These are phyloP conservation scores for Leccinum arenicola DNA, from an alignment of 768 basidiomycete species.

Conservation along the genomic window DNA sequence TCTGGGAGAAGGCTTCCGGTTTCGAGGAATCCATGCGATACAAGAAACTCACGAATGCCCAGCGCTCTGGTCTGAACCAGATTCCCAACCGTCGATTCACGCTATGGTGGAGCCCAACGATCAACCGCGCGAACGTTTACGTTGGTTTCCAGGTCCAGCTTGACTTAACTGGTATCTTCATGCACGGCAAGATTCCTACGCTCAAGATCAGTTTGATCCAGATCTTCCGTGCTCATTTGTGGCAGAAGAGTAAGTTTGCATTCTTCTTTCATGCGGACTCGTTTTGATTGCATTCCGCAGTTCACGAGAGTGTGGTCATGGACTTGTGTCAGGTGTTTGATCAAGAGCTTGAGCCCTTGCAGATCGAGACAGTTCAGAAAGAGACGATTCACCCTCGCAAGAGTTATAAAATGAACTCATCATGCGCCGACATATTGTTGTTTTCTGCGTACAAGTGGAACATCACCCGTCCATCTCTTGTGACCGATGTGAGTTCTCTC, in stretches of 20 bases:
- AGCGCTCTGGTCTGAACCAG: conserved; percentile 95
- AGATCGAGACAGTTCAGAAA: conserved; percentile 99
- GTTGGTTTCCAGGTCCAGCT: conserved; percentile 99
- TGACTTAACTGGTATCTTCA: conserved; percentile 96
- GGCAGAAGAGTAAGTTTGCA: conserved; percentile 90
- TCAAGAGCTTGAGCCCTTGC: conserved; percentile 95
- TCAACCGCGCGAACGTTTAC: conserved; percentile 98
- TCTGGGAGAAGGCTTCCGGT: conserved; percentile 98
- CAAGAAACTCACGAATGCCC: conserved; percentile 97
- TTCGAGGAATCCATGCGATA: conserved; percentile 97
- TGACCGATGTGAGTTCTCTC: conserved; percentile 71
- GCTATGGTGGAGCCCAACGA: conserved; percentile 98
- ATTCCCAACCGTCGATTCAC: conserved; percentile 99
- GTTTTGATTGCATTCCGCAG: conserved; percentile 34
- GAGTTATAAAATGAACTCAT: conserved; percentile 99
- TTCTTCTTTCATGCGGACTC: conserved; percentile 2
- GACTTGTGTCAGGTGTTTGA: conserved; percentile 99
- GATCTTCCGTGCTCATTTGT: conserved; percentile 99
- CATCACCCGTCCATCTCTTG: conserved; percentile 91
- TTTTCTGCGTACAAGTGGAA: conserved; percentile 99
- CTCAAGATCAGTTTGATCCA: conserved; percentile 99
- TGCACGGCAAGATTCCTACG: conserved; percentile 98
- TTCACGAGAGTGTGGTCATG: conserved; percentile 92
- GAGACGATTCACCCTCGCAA: conserved; percentile 99
- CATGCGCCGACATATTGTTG: conserved; percentile 96